Evolutionary conservation across 768 basidiomycete genomes (phyloP), one percentile per base, ranked within the genome.

Genomic region (Tulasnella sp.): DNA sequence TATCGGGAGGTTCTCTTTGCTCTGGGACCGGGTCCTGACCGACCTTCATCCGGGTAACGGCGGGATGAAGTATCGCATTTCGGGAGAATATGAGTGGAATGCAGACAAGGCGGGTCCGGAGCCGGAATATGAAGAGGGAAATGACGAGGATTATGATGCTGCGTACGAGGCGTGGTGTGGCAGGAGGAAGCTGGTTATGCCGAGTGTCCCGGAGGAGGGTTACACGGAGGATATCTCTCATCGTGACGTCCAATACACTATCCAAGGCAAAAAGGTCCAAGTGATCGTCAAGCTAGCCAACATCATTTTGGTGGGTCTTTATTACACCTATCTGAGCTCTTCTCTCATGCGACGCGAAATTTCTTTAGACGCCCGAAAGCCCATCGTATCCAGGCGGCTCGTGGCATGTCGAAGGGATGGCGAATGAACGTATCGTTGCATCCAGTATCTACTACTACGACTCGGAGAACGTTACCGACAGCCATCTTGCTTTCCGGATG

Each of bases 311-410:
- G 75, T 76, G 31, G 22, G 67, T 36, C 29, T 5, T 68, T 1
- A 68, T 39, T 42, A 7, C 8, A 71, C 34, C 25, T 12, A 38
- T 25, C 9, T 36, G 34, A 67, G 3, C 1, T 68, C 19, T 75
- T 40, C 29, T 12, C 64, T 8, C 38, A 79, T 7, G 54, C 49
- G 6, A 19, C 34, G 3, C 25, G 6, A 22, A 11, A 25, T 37
- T 11, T 45, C 19, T 58, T 9, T 22, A 76, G 67, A 84, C 83
- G 0, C 84, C 85, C 19, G 83, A 84, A 31, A 82, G 82, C 68
- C 85, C 85, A 5, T 86, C 86, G 1, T 89, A 89, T 79, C 76
- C 77, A 0, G 87, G 88, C 7, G 86, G 84, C 31, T 84, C 1
- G 69, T 89, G 70, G 87, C 87, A 80, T 71, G 76, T 31, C 82